Evolutionary conservation across 2,329 filamentous ascomycete genomes (phyloP).

Genomic region (Curvularia hawaiiensis): DNA sequence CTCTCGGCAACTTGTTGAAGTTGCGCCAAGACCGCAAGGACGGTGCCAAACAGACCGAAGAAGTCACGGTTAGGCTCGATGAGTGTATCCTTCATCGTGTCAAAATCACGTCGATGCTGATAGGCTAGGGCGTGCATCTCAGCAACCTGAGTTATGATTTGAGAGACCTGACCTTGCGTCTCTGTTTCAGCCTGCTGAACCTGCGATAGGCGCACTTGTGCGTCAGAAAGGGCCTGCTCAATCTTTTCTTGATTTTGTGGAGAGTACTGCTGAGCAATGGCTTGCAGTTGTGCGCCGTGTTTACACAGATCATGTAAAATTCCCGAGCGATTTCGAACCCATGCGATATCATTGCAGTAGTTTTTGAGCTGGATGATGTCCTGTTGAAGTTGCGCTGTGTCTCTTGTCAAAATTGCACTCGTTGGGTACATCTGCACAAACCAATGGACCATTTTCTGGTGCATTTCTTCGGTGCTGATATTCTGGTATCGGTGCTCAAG

Average conservation of each 20-base stretch:
- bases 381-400: slow-evolving; percentile 8
- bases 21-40: slow-evolving; percentile 9
- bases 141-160: neutral
- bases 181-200: neutral
- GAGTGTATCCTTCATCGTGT: slow-evolving; percentile 7
- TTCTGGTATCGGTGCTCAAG: slow-evolving; percentile 35
- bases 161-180: neutral
- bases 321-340: neutral
- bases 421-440: slow-evolving; percentile 28
- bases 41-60: slow-evolving; percentile 5
- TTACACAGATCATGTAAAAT: neutral
- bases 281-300: slow-evolving; percentile 3
- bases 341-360: slow-evolving; percentile 1
- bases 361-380: slow-evolving; percentile 11
- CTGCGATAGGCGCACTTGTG: neutral
- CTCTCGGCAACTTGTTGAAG: slow-evolving; percentile 14
- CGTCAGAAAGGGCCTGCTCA: neutral
- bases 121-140: neutral
- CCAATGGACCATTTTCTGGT: slow-evolving; percentile 32
- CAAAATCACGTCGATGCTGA: slow-evolving; percentile 9
- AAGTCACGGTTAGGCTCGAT: slow-evolving; percentile 14
- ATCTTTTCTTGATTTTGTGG: neutral
- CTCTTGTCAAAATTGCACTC: slow-evolving; percentile 6
- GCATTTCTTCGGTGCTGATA: slow-evolving; percentile 29
- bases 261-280: neutral